Conservation (phyloP, 306 rosid genomes). For the Mimosa pudica region DNA sequence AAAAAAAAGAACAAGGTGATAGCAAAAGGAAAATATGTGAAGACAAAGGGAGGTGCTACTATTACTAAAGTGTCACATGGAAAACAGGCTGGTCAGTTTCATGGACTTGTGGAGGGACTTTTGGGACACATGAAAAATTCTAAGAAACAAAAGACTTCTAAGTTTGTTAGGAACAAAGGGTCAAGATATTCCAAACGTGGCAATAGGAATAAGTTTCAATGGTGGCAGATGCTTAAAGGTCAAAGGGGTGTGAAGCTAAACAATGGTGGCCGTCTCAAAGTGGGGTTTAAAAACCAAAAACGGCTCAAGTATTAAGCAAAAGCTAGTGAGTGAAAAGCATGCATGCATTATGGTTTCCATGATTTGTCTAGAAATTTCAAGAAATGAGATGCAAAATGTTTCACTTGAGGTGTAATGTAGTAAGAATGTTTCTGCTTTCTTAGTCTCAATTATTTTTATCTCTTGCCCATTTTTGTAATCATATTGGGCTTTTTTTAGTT, state of each 20-base stretch:
- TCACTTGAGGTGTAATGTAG: not conserved
- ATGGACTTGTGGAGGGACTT: slow-evolving; percentile 60
- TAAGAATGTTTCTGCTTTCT: not conserved
- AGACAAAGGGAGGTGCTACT: slow-evolving; percentile 35
- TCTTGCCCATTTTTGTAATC: not conserved
- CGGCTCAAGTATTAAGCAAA: slow-evolving; percentile 22
- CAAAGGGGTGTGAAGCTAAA: slow-evolving; percentile 51
- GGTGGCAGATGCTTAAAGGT: slow-evolving; percentile 53
- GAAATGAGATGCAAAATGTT: slow-evolving; percentile 38
- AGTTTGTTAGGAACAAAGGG: slow-evolving; percentile 16
- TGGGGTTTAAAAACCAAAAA: slow-evolving; percentile 45
- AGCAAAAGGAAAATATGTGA: slow-evolving; percentile 23
- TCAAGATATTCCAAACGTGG: slow-evolving; percentile 27
- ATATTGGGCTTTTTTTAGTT: not conserved
- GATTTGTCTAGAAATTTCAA: slow-evolving; percentile 63
- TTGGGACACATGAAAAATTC: slow-evolving; percentile 50
- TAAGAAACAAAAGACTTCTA: slow-evolving; percentile 39
- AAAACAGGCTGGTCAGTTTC: slow-evolving; percentile 58
- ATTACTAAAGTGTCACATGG: slow-evolving; percentile 27
- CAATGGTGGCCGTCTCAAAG: slow-evolving; percentile 47
- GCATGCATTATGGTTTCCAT: not conserved
- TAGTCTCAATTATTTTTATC: not conserved
- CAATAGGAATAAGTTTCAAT: slow-evolving; percentile 47
- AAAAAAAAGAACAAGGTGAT: slow-evolving; percentile 27
- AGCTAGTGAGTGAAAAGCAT: not conserved